These are phyloP conservation scores for Dovyalis caffra DNA, from an alignment of 345 rosid species.

Conservation along the genomic window DNA sequence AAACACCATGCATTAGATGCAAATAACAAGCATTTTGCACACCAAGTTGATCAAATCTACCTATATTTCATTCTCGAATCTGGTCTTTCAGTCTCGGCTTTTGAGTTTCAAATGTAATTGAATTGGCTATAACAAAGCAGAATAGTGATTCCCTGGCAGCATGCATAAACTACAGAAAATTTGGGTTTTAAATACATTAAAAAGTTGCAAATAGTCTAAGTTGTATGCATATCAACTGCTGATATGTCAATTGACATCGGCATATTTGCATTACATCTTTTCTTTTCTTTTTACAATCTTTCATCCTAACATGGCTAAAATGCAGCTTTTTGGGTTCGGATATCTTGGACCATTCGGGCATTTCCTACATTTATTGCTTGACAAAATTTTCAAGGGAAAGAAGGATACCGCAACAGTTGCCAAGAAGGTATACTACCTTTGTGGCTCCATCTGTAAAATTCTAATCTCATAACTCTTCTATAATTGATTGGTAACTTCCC, in stretches of 20 bases:
- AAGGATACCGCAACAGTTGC: slow-evolving; percentile 82
- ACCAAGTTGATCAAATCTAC: background rate
- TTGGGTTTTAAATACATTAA: background rate
- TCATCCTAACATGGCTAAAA: slow-evolving; percentile 4
- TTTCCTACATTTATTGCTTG: slow-evolving; percentile 63
- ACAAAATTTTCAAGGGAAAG: slow-evolving; percentile 86
- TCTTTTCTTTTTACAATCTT: background rate
- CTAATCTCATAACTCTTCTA: background rate
- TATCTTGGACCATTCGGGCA: slow-evolving; percentile 90
- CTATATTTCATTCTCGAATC: no score
- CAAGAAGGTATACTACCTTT: slow-evolving; percentile 61
- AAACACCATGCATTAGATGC: background rate
- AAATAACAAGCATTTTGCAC: background rate
- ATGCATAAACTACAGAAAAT: background rate
- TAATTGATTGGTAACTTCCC: background rate
- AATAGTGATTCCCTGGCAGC: background rate
- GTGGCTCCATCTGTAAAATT: background rate
- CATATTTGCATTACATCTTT: background rate
- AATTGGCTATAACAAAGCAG: background rate
- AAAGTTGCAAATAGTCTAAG: background rate
- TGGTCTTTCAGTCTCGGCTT: no score
- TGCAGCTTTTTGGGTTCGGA: slow-evolving; percentile 76
- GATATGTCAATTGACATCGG: background rate
- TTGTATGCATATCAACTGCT: background rate
- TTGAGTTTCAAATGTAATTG: background rate